These are phyloP conservation scores for Adansonia rubrostipa DNA, from an alignment of 441 rosid genomes.

Conservation along the genomic window DNA sequence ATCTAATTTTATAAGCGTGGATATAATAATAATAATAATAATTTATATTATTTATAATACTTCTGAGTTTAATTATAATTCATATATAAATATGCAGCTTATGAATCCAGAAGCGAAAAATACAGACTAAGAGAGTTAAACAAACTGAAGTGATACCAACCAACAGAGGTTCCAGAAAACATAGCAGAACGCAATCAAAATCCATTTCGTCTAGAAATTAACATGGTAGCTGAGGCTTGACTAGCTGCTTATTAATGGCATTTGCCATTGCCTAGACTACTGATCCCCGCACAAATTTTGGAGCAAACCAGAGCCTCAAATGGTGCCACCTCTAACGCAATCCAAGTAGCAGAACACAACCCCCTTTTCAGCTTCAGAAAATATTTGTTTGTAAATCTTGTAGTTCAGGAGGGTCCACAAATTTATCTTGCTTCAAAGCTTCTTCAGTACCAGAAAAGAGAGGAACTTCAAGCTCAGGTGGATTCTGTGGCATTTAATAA, in stretches of 20 bases:
- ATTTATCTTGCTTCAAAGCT: slow-evolving; percentile 52
- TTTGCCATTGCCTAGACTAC: neutral
- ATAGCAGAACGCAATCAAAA: neutral
- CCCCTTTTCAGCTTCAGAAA: slow-evolving; percentile 45
- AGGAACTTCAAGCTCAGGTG: slow-evolving; percentile 82
- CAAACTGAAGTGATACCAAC: neutral
- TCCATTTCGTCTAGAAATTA: no score
- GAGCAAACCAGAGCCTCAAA: neutral
- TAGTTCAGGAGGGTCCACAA: slow-evolving; percentile 56
- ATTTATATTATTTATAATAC: no score
- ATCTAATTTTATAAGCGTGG: no score
- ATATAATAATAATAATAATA: no score
- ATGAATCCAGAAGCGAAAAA: neutral
- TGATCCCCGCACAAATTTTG: neutral
- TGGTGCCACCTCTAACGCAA: neutral
- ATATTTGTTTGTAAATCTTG: slow-evolving; percentile 77
- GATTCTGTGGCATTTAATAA: slow-evolving; percentile 45
- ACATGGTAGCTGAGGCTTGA: no score
- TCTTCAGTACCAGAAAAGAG: slow-evolving; percentile 36
- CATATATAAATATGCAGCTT: neutral
- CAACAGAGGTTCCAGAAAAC: neutral
- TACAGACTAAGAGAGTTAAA: neutral
- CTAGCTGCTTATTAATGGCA: neutral
- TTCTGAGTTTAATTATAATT: no score
- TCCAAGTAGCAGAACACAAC: no score